phyloP scores from a whole-genome alignment of 768 basidiomycete genomes.

The Hortiboletus campestris region DNA sequence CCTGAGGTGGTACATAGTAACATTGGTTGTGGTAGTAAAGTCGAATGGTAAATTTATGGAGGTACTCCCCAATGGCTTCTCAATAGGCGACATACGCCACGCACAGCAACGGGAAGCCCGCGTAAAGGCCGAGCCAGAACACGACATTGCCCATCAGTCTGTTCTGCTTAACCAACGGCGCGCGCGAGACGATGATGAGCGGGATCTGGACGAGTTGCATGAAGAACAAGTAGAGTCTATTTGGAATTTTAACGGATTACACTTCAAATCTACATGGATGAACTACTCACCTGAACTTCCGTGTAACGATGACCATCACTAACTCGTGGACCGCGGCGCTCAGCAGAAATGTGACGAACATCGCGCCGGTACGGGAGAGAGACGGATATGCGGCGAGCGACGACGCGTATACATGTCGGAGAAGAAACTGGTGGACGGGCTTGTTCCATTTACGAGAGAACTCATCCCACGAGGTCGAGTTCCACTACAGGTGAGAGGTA shows the following conservation, averaged over 20 bases:
- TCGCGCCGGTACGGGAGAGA: slow-evolving; percentile 75
- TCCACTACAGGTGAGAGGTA: slow-evolving; percentile 60
- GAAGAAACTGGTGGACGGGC: slow-evolving; percentile 89
- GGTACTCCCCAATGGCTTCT: slow-evolving; percentile 11
- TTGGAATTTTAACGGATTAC: background rate
- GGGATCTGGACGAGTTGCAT: slow-evolving; percentile 90
- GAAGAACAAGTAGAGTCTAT: slow-evolving; percentile 81
- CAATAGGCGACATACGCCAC: slow-evolving; percentile 67
- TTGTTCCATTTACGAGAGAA: slow-evolving; percentile 99
- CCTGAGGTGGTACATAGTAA: too few relatives aligned
- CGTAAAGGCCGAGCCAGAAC: slow-evolving; percentile 92
- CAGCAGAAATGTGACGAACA: slow-evolving; percentile 89
- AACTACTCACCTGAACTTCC: slow-evolving; percentile 73
- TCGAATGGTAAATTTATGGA: background rate
- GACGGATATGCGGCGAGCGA: slow-evolving; percentile 70
- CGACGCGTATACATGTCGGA: slow-evolving; percentile 93
- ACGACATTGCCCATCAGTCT: slow-evolving; percentile 79
- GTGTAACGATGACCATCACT: slow-evolving; percentile 93
- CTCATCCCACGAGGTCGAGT: slow-evolving; percentile 95
- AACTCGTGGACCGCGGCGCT: slow-evolving; percentile 91
- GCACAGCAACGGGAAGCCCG: slow-evolving; percentile 91
- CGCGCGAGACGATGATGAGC: slow-evolving; percentile 76
- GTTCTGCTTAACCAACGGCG: slow-evolving; percentile 77
- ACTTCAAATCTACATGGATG: background rate
- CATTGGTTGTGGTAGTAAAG: background rate